phyloP scores from a whole-genome alignment of 345 rosid species.

The Rubroshorea leprosula region DNA sequence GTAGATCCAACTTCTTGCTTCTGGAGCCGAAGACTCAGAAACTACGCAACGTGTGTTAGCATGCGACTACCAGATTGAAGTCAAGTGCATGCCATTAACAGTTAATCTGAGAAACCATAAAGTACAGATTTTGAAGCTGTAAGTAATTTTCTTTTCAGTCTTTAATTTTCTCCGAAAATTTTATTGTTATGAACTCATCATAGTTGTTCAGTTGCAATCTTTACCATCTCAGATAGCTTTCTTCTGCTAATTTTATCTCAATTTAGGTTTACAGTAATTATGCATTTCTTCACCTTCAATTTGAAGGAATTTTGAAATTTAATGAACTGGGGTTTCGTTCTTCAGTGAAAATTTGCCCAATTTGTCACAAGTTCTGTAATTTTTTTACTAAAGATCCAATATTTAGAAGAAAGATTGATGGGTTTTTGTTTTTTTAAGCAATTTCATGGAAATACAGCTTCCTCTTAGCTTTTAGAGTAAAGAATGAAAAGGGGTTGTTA shows the following conservation, averaged over 20 bases:
- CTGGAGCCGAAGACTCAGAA: neutral
- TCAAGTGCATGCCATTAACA: neutral
- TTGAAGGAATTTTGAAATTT: neutral
- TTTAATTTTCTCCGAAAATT: neutral
- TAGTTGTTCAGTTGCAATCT: neutral
- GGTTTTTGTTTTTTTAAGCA: neutral
- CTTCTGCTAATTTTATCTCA: neutral
- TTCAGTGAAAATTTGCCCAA: neutral
- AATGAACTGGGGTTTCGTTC: neutral
- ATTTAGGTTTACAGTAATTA: neutral
- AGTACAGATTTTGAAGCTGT: neutral
- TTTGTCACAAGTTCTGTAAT: neutral
- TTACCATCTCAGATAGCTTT: neutral
- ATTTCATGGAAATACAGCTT: slow-evolving; percentile 9
- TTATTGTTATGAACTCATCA: neutral
- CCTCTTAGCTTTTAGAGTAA: too few species aligned
- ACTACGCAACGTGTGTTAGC: too few species aligned
- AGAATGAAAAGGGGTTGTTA: too few species aligned
- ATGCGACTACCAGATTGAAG: neutral
- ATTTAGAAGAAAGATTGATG: neutral
- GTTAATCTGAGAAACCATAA: slow-evolving; percentile 1
- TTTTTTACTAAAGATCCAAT: neutral
- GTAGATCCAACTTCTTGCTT: neutral
- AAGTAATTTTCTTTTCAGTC: neutral
- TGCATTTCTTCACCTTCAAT: neutral